These are phyloP conservation scores for Cavenderia fasciculata DNA, from an alignment of 78 protist species.

Conservation along the genomic window DNA sequence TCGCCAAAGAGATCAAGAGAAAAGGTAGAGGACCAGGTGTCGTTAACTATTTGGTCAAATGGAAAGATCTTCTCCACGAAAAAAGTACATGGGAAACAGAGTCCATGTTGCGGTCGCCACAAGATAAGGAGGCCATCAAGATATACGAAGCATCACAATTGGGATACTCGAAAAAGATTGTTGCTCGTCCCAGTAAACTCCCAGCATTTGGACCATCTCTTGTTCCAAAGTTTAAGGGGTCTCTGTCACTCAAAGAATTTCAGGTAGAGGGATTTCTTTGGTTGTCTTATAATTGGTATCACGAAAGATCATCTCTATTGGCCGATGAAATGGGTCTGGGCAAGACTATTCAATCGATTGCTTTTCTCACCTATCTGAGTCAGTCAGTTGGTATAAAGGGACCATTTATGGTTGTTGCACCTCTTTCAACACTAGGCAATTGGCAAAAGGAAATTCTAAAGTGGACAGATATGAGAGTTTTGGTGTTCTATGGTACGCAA, in stretches of 20 bases:
- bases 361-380: conserved; percentile 84
- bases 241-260: conserved; percentile 78
- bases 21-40: neutral
- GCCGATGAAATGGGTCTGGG: conserved; percentile 97
- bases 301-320: conserved; percentile 90
- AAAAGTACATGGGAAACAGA: conserved; percentile 88
- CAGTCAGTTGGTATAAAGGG: conserved; percentile 83
- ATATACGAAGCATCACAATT: neutral
- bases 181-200: conserved; percentile 8
- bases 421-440: conserved; percentile 92
- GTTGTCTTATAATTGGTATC: conserved; percentile 79
- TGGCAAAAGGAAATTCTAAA: conserved; percentile 93
- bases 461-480: conserved; percentile 82
- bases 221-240: conserved; percentile 45
- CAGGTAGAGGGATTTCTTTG: conserved; percentile 92
- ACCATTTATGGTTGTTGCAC: conserved; percentile 97
- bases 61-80: conserved; percentile 77
- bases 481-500: conserved; percentile 88
- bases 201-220: conserved; percentile 23
- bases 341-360: conserved; percentile 96
- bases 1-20: conserved; percentile 1
- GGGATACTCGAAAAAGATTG: conserved; percentile 13
- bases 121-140: conserved; percentile 9
- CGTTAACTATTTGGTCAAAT: conserved; percentile 82
- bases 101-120: neutral